A percentile compares a stretch with the other conserved stretches of the same genome.
Conservation (phyloP, 2,329 filamentous ascomycete species). For the Aspergillus latus region DNA sequence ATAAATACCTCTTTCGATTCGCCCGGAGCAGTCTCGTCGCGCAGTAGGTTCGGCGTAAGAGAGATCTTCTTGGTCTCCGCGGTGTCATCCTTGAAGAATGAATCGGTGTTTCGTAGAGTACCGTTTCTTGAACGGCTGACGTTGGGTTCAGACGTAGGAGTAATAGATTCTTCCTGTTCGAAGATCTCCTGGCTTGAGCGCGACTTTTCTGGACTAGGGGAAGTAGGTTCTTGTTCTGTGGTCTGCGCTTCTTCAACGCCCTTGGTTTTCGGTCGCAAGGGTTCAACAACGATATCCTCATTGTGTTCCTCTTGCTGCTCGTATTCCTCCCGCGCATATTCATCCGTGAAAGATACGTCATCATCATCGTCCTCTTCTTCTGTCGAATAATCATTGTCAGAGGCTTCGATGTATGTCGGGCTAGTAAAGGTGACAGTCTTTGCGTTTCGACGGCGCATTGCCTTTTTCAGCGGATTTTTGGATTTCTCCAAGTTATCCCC, state of each 20-base stretch:
- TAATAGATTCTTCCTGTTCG: conserved; percentile 44
- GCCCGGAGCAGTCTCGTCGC: conserved; percentile 64
- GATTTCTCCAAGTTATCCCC: conserved; percentile 74
- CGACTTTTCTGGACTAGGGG: conserved; percentile 37
- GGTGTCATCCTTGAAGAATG: conserved; percentile 95
- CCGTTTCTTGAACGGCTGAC: conserved; percentile 71
- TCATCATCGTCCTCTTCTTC: conserved; percentile 67
- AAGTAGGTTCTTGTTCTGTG: conserved; percentile 29
- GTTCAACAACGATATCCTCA: conserved; percentile 45
- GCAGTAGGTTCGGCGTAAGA: conserved; percentile 84
- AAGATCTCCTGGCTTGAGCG: conserved; percentile 68
- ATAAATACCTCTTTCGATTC: conserved; percentile 43
- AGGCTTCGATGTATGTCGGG: conserved; percentile 84
- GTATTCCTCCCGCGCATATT: conserved; percentile 44
- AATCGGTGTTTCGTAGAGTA: conserved; percentile 86
- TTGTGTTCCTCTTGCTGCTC: conserved; percentile 33
- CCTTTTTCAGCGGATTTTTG: conserved; percentile 78
- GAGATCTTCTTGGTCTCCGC: conserved; percentile 97
- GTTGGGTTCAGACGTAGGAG: conserved; percentile 24
- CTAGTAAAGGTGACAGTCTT: conserved; percentile 86
- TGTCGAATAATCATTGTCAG: conserved; percentile 79
- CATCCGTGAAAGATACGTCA: conserved; percentile 46
- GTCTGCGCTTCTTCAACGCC: conserved; percentile 26
- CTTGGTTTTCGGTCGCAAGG: conserved; percentile 43
- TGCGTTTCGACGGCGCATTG: conserved; percentile 75